Evolutionary conservation across 805 yeast species (phyloP).

Genomic region (Gaillardinia entomophila): DNA sequence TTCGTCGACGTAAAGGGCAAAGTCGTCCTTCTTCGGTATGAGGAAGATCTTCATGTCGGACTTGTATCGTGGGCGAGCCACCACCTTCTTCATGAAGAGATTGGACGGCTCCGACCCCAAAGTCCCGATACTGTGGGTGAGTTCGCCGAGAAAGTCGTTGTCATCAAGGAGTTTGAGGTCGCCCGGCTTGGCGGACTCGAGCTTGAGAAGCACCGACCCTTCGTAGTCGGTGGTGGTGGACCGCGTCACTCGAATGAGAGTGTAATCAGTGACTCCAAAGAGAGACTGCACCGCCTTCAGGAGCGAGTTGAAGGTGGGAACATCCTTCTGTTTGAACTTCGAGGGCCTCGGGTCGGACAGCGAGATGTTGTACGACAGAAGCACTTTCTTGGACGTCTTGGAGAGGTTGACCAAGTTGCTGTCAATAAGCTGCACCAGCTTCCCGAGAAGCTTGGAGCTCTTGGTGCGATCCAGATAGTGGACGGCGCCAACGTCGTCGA

Average conservation of each 20-base stretch:
- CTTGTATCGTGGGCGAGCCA: slow-evolving; percentile 60
- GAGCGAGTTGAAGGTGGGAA: slow-evolving; percentile 36
- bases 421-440: slow-evolving; percentile 31
- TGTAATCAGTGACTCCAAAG: slow-evolving; percentile 37
- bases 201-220: slow-evolving; percentile 46
- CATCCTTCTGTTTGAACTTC: slow-evolving; percentile 7
- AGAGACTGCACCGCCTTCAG: slow-evolving; percentile 41
- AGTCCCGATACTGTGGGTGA: slow-evolving; percentile 33
- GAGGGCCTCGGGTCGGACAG: no score
- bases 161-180: slow-evolving; percentile 47
- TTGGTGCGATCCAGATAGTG: neutral
- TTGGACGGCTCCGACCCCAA: slow-evolving; percentile 41
- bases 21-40: slow-evolving; percentile 35
- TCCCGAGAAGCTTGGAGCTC: slow-evolving; percentile 2
- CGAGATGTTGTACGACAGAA: slow-evolving; percentile 24
- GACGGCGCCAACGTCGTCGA: neutral
- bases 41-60: slow-evolving; percentile 58
- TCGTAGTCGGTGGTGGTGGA: slow-evolving; percentile 49
- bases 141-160: slow-evolving; percentile 33
- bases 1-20: slow-evolving; percentile 43
- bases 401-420: slow-evolving; percentile 32
- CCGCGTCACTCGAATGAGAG: slow-evolving; percentile 47
- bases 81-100: slow-evolving; percentile 47
- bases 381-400: slow-evolving; percentile 29
- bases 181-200: slow-evolving; percentile 54